These are phyloP conservation scores for Alnus rubra DNA, from an alignment of 306 rosid species.

Conservation along the genomic window DNA sequence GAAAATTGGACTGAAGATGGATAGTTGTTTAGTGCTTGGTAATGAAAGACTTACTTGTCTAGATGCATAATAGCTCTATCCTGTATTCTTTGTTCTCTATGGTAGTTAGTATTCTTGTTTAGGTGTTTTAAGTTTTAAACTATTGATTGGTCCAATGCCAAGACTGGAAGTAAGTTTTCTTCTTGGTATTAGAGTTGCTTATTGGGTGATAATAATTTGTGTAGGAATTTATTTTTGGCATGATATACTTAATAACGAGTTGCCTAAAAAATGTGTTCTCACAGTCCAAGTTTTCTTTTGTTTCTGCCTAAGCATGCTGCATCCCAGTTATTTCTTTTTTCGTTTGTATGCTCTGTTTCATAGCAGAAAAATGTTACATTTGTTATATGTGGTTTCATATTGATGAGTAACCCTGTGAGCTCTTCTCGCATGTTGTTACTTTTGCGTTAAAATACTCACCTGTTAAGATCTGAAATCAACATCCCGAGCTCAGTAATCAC, in stretches of 20 bases:
- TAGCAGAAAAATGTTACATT: not conserved
- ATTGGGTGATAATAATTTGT: not conserved
- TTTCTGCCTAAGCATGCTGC: not conserved
- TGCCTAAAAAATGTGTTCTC: not conserved
- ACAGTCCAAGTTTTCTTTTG: not conserved
- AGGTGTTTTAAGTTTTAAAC: not conserved
- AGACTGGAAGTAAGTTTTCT: not conserved
- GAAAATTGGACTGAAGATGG: slow-evolving; percentile 71
- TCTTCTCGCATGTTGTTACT: not conserved
- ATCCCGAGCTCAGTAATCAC: not conserved
- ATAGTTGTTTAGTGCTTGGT: slow-evolving; percentile 64
- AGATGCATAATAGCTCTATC: slow-evolving; percentile 14
- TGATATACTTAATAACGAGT: no score
- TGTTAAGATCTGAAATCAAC: not conserved
- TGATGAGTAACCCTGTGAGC: not conserved
- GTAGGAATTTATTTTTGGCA: not conserved
- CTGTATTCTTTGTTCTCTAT: not conserved
- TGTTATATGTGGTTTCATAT: not conserved
- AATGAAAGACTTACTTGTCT: slow-evolving; percentile 22
- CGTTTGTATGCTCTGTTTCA: not conserved
- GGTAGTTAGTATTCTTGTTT: not conserved
- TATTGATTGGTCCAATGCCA: slow-evolving; percentile 11
- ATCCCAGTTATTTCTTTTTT: not conserved
- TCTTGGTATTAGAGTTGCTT: not conserved
- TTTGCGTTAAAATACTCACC: not conserved